These are phyloP conservation scores for Saturnispora sanitii DNA, from an alignment of 805 yeast genomes.

Conservation along the genomic window DNA sequence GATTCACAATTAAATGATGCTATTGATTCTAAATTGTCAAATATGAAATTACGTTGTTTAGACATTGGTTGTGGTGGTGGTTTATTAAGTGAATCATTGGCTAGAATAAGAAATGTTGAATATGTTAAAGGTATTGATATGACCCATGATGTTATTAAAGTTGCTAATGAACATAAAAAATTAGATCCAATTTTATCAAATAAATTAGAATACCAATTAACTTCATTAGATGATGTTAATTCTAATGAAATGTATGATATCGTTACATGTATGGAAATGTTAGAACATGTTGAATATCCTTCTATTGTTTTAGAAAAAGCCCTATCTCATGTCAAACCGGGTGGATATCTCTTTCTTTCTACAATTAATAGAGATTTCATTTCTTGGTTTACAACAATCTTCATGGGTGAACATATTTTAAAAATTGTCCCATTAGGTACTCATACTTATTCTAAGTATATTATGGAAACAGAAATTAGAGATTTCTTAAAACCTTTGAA, in stretches of 20 bases:
- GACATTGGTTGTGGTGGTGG: conserved; percentile 99
- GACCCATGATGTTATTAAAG: conserved; percentile 70
- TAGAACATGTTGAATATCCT: conserved; percentile 91
- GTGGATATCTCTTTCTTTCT: conserved; percentile 79
- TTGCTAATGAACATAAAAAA: conserved; percentile 60
- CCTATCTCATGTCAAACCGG: conserved; percentile 55
- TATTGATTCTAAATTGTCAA: conserved; percentile 29
- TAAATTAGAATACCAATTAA: conserved; percentile 45
- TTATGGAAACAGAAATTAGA: conserved; percentile 61
- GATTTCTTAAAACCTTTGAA: conserved; percentile 46
- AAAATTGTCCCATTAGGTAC: conserved; percentile 87
- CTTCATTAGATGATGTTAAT: conserved; percentile 50
- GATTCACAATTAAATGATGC: conserved; percentile 39
- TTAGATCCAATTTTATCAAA: conserved; percentile 53
- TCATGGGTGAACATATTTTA: conserved; percentile 76
- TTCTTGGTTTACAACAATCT: conserved; percentile 88
- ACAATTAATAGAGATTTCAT: conserved; percentile 85
- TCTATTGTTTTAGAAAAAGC: conserved; percentile 62
- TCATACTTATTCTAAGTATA: conserved; percentile 79
- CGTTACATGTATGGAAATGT: conserved; percentile 85
- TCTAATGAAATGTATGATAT: conserved; percentile 49
- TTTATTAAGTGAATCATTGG: conserved; percentile 75
- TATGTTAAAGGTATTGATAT: conserved; percentile 77
- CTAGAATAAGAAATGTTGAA: conserved; percentile 55
- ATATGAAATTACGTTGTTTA: conserved; percentile 42